Conservation (phyloP, 176 grass and related monocot genomes). For the Typha latifolia region DNA sequence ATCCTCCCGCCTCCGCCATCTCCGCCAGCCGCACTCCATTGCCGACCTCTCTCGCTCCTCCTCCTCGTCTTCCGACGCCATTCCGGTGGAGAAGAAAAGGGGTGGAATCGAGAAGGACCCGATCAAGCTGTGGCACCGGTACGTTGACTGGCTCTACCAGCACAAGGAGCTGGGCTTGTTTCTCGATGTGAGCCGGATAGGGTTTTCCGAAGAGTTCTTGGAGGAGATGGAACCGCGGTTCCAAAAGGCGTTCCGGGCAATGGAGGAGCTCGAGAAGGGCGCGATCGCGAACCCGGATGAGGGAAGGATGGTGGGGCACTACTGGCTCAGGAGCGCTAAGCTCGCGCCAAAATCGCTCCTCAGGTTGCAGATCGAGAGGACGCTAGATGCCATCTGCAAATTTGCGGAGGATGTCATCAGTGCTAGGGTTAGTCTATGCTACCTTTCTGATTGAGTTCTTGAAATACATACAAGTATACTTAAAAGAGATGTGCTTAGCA, state of each 20-base stretch:
- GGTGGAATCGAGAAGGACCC: conserved; percentile 71
- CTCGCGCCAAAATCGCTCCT: conserved; percentile 65
- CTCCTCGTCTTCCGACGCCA: conserved; percentile 12
- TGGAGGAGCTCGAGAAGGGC: conserved; percentile 91
- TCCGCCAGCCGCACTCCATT: conserved; percentile 61
- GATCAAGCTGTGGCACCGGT: conserved; percentile 72
- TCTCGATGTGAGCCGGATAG: conserved; percentile 93
- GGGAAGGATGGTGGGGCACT: conserved; percentile 82
- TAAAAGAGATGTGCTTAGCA: background rate
- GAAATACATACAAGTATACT: background rate
- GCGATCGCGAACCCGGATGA: conserved; percentile 97
- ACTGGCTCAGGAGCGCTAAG: conserved; percentile 75
- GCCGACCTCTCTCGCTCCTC: conserved; percentile 59
- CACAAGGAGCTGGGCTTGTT: conserved; percentile 97
- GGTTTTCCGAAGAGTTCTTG: conserved; percentile 80
- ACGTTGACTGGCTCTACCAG: conserved; percentile 95
- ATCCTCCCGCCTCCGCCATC: conserved; percentile 37
- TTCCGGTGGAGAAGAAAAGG: background rate
- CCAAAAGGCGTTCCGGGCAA: conserved; percentile 55
- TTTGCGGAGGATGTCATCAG: conserved; percentile 72
- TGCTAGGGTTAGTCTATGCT: conserved; percentile 41
- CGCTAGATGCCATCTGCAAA: conserved; percentile 59
- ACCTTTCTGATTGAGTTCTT: background rate
- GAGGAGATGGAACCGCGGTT: conserved; percentile 60
- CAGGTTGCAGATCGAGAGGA: conserved; percentile 61